Base-by-base conservation (phyloP, 1,284 basidiomycete genomes). In the Puccinia brachypodii region DNA sequence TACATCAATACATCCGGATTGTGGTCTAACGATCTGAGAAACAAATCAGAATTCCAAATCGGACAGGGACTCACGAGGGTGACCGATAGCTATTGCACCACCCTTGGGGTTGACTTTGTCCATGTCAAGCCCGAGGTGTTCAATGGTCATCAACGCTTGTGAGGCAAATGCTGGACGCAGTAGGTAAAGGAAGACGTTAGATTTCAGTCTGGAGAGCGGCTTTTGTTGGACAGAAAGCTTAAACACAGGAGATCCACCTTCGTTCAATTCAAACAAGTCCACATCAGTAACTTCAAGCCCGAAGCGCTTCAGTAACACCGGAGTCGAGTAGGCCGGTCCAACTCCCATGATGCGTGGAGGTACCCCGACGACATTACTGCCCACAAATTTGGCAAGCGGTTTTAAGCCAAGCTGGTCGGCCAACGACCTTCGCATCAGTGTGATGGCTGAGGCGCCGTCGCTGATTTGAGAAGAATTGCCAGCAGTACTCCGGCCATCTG, bases 221-320 rank as follows among this genome's bases (percentile, higher is more conserved):
- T 47, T 72, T 31, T 47, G n/a, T 72, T 7, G 38, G 44, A 40
- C 1, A 25, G 33, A 58, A 31, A 28, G 28, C 36, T 42, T 25
- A 38, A 28, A 40, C 38, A 25, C 22, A 53, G 19, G 25, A 16
- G 42, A 33, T 7, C 62, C 42, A 83, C 83, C 83, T 76, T 86
- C 85, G 80, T 86, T 86, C 71, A 86, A 75, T 82, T 86, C 85
- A 83, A 83, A 86, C n/a, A 86, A 82, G 71, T 85, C 85, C 9
- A 86, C 75, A 33, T 86, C 85, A n/a, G 83, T 77, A 19, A 83
- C 82, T 47, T 68, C 82, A 69, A 86, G 82, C 42, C 83, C 83
- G 78, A 84, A 84, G 47, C 84, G 84, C 56, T 85, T 58, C 14
- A 86, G 82, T 53, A 86, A 82, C 74, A 84, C 85, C 31, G 85